A percentile compares a stretch with the other conserved stretches of the same genome.
These are phyloP conservation scores for Alternaria sp. DNA, from an alignment of 2,329 filamentous ascomycete species.

Conservation along the genomic window DNA sequence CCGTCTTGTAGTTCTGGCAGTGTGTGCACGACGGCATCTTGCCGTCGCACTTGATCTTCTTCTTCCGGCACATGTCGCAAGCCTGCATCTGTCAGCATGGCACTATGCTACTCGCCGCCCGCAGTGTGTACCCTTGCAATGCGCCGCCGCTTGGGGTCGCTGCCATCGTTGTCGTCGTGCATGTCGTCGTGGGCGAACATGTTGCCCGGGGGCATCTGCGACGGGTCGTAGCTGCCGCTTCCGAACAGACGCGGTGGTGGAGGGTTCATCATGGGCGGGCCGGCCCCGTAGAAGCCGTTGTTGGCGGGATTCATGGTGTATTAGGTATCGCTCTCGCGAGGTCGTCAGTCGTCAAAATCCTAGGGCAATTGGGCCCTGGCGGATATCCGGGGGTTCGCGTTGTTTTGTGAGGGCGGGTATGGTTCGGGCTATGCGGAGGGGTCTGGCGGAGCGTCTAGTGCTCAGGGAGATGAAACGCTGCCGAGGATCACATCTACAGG, in stretches of 20 bases:
- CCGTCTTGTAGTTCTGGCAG: conserved; percentile 97
- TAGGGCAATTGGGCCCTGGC: conserved; percentile 27
- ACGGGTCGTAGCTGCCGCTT: conserved; percentile 47
- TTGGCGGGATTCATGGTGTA: conserved; percentile 44
- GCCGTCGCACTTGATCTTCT: conserved; percentile 97
- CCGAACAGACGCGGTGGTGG: conserved; percentile 53
- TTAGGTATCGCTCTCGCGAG: neutral
- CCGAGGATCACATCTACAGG: conserved; percentile 33
- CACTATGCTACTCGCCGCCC: neutral
- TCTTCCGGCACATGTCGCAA: conserved; percentile 95
- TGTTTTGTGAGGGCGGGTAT: conserved; percentile 35
- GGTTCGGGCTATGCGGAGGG: conserved; percentile 23
- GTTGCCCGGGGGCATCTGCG: conserved; percentile 46
- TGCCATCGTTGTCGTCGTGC: conserved; percentile 65
- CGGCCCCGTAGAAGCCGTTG: conserved; percentile 45
- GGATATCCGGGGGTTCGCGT: conserved; percentile 18
- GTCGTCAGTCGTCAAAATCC: conserved; percentile 6
- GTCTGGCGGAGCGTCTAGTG: conserved; percentile 15
- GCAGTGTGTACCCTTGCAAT: conserved; percentile 77
- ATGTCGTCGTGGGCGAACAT: conserved; percentile 60
- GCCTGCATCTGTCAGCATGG: conserved; percentile 64
- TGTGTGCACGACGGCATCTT: conserved; percentile 95
- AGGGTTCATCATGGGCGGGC: conserved; percentile 51
- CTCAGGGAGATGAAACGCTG: conserved; percentile 43
- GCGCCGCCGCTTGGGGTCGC: conserved; percentile 84